Percentiles rank a stretch among this genome's conserved stretches.
Evolutionary conservation across 148 eudicot species (phyloP).

Genomic region (Vaccinium myrtillus): DNA sequence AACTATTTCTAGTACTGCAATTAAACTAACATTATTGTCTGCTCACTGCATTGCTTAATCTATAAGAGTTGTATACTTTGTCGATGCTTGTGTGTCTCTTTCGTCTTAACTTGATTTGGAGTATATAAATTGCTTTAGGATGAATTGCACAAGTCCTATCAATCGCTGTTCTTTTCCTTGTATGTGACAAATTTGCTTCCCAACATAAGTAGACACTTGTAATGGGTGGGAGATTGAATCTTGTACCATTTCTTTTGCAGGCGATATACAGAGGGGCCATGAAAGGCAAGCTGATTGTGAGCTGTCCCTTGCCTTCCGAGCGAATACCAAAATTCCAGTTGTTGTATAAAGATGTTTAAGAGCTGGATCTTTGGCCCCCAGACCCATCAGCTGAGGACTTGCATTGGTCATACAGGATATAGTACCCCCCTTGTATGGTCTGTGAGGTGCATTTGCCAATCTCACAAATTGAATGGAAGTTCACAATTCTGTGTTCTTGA

Average conservation of each 20-base stretch:
- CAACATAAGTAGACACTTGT: background rate
- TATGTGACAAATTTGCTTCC: background rate
- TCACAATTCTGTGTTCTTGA: background rate
- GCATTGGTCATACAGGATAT: background rate
- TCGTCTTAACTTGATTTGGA: background rate
- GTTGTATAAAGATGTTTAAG: conserved; percentile 71
- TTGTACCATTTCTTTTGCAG: conserved; percentile 43
- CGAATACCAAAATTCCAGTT: conserved; percentile 87
- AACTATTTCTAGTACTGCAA: background rate
- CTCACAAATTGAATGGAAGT: background rate
- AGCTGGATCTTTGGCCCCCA: conserved; percentile 4
- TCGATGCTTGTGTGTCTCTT: background rate
- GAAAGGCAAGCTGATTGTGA: conserved; percentile 97
- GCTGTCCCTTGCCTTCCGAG: conserved; percentile 91
- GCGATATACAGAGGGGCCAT: conserved; percentile 93
- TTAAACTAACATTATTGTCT: background rate
- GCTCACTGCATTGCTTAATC: background rate
- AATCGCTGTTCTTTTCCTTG: background rate
- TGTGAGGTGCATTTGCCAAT: background rate
- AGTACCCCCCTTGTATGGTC: background rate
- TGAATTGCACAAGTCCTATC: background rate
- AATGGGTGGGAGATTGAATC: background rate
- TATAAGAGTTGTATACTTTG: background rate
- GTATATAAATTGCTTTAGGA: background rate
- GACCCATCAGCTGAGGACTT: background rate